Evolutionary conservation across 164 flowering plant genomes (phyloP), one percentile per base, ranked within the genome.

Genomic region (Magnolia changhungtana): DNA sequence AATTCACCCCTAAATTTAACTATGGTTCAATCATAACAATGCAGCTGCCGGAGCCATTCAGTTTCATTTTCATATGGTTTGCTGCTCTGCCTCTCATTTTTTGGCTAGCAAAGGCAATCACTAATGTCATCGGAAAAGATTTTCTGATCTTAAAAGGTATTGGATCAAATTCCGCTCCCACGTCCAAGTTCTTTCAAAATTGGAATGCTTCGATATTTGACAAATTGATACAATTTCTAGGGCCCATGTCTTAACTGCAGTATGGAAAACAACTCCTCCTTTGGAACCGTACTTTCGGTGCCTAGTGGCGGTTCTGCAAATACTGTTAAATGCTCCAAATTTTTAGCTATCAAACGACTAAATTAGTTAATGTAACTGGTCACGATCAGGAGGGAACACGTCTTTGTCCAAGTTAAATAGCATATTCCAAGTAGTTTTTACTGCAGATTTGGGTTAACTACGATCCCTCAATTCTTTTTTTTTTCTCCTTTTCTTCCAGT

Each of bases 11-110:
- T 23, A 51, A 71, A 6, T 61, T 76, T 37, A 23, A 71, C 23
- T 27, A 58, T 51, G 19, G 45, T 71, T 72, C 73, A 3, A 61
- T 75, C 6, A 13, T 74, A 74, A 18, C 65, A 50, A 70, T 89
- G 84, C 91, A 96, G 98, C 92, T 96, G 61, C 97, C 97, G 37
- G 98, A 96, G 84, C 97, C 99, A 75, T 96, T 87, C 88, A 94
- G 99, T 81, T 96, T 96, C 89, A 87, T 96, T 69, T 92, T 94
- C 88, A 96, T 98, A 7, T 96, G 99, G 99, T 96, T 94, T 85
- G 99, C 98, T 73, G 98, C 98, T 63, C 76, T 94, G 75, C 99
- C 98, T 8, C 24, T 88, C 77, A 89, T 96, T 77, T 83, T 92
- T 66, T 94, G 77, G 79, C 55, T 88, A 63, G 82, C 99, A 65